These are phyloP conservation scores for Cronartium quercuum DNA, from an alignment of 1,284 basidiomycete genomes.

Conservation along the genomic window DNA sequence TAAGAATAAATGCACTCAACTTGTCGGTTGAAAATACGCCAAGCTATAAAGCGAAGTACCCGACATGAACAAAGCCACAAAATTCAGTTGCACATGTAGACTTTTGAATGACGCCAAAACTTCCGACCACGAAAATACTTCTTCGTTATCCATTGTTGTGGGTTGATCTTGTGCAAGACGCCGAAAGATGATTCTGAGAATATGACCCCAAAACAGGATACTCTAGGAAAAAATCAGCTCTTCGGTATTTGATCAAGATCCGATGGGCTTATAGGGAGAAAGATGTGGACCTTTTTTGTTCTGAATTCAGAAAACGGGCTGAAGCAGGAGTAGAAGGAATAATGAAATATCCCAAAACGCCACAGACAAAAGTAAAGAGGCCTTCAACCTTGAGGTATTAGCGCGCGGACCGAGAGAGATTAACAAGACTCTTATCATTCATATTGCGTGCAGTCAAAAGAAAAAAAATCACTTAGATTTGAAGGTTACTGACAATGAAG, in stretches of 20 bases:
- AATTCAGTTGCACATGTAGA: conserved; percentile 28
- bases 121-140: conserved; percentile 19
- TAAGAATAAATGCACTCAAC: too few species aligned
- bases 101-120: conserved; percentile 18
- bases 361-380: conserved; percentile 14
- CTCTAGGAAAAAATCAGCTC: background rate
- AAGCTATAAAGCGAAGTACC: conserved; percentile 21
- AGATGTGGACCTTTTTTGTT: conserved; percentile 7
- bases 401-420: too few species aligned
- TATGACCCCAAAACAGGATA: background rate
- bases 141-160: background rate
- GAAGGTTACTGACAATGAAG: conserved; percentile 27
- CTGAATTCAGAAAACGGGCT: background rate
- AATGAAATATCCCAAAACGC: conserved; percentile 9
- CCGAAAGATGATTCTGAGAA: conserved; percentile 5
- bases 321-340: conserved; percentile 16
- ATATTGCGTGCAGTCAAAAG: too few species aligned
- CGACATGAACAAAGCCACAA: conserved; percentile 15
- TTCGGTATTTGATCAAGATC: background rate
- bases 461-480: too few species aligned
- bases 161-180: conserved; percentile 14
- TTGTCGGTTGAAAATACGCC: conserved; percentile 35
- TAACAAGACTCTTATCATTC: too few species aligned
- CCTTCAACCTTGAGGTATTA: conserved; percentile 28
- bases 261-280: background rate